Base-by-base conservation (phyloP, 2,329 filamentous ascomycete species). In the Truncatella angustata region DNA sequence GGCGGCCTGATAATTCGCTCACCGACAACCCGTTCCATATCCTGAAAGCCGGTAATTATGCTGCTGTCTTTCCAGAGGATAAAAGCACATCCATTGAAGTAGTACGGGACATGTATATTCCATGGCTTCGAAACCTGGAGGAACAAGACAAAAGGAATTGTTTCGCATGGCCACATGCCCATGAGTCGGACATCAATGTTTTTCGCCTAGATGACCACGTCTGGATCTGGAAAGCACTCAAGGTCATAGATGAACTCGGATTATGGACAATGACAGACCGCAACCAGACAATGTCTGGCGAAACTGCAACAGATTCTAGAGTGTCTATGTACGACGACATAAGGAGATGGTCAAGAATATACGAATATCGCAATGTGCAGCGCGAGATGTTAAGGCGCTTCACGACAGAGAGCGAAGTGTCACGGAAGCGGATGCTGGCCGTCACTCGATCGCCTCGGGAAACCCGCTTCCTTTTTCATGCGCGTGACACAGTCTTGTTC, bases 171-270 rank as follows among this genome's bases (percentile, higher is more conserved):
- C 54, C 51, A 3, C 57, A 52, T 35, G 5, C 26, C 9, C 16
- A 23, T 5, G 51, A 36, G n/a, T 26, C 20, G 9, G 53, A 20
- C 2, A 24, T 51, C 4, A 39, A 52, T 10, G 45, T 18, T 1
- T 60, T 56, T 10, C 44, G 54, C 10, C 45, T 60, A 11, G 53
- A 53, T 6, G 58, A 58, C n/a, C 53, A 58, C 12, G 30, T 58
- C 1, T 56, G 58, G 56, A 26, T 58, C 1, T 60, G 54, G 54
- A 57, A 23, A 5, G 52, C 51, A 11, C 16, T 60, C 7, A 55
- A 53, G 16, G 34, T 37, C 2, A n/a, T 56, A 3, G 55, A 54
- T 1, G 23, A 49, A 4, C 14, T 44, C 5, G 24, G 24, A 4
- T 6, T 44, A 3, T 44, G 24, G 40, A 14, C 3, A 16, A n/a